Conservation (phyloP, 257 asterid species). For the Solanum raphanifolium region DNA sequence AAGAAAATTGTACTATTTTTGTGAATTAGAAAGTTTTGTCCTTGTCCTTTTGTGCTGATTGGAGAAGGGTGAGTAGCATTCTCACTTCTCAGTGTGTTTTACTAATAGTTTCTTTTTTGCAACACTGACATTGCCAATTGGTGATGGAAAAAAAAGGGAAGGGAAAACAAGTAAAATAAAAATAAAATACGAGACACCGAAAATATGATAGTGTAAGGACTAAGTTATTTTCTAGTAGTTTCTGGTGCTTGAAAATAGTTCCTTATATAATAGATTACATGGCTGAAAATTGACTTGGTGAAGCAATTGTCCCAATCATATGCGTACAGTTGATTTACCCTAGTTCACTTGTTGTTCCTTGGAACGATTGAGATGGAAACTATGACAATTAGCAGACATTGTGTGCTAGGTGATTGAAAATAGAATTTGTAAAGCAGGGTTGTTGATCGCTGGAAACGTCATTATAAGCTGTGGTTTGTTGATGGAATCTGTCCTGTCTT, state of each 20-base stretch:
- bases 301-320: neutral
- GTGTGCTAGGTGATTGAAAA: neutral
- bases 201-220: neutral
- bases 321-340: neutral
- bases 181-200: neutral
- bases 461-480: neutral
- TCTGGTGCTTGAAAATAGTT: neutral
- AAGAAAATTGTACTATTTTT: neutral
- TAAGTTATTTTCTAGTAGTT: neutral
- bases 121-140: neutral
- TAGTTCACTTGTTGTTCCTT: neutral
- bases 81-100: neutral
- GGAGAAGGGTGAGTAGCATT: neutral
- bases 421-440: neutral
- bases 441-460: neutral
- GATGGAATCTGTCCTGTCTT: neutral
- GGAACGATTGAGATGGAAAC: neutral
- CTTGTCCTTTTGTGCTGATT: neutral
- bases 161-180: neutral
- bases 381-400: neutral
- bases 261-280: neutral
- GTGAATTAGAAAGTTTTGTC: neutral
- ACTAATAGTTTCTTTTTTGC: neutral
- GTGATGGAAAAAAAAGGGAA: neutral
- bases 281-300: neutral